These are phyloP conservation scores for Golovinomyces cichoracearum DNA, from an alignment of 2,329 filamentous ascomycete species.

Conservation along the genomic window DNA sequence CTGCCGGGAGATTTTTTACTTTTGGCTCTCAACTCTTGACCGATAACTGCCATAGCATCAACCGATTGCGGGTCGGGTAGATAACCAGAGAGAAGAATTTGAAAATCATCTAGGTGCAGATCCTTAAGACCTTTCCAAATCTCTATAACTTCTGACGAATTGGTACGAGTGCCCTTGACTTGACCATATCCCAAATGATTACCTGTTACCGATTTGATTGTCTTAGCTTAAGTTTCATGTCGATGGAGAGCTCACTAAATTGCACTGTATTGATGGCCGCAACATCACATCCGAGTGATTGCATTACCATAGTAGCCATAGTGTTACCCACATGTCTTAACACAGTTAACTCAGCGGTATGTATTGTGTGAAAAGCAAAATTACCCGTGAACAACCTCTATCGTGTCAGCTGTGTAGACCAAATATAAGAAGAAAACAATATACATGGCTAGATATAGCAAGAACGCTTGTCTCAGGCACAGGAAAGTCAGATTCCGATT, in stretches of 20 bases:
- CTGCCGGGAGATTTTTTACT: constrained; percentile 34
- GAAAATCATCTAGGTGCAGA: constrained; percentile 66
- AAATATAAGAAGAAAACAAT: constrained; percentile 14
- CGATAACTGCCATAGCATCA: constrained; percentile 61
- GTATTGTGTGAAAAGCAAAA: constrained; percentile 13
- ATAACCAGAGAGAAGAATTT: constrained; percentile 87
- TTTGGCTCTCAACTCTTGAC: constrained; percentile 47
- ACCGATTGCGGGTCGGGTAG: constrained; percentile 70
- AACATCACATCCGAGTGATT: constrained; percentile 79
- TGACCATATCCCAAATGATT: constrained; percentile 88
- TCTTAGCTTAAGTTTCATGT: neutral
- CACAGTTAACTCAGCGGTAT: constrained; percentile 5
- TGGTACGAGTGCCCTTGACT: constrained; percentile 59
- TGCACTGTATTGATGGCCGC: constrained; percentile 88
- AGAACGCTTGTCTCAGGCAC: constrained; percentile 42
- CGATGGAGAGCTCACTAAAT: constrained; percentile 43
- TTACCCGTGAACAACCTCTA: constrained; percentile 50
- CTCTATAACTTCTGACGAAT: constrained; percentile 57
- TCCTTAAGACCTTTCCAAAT: constrained; percentile 66
- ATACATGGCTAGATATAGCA: constrained; percentile 85
- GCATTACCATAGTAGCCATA: constrained; percentile 85
- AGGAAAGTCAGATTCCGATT: constrained; percentile 11
- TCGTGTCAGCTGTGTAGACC: constrained; percentile 9
- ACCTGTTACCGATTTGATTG: constrained; percentile 25
- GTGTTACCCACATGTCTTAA: constrained; percentile 87